Percentiles rank a stretch among this genome's conserved stretches.
These are phyloP conservation scores for Helotiales sp. DNA, from an alignment of 2,329 filamentous ascomycete genomes.

Conservation along the genomic window DNA sequence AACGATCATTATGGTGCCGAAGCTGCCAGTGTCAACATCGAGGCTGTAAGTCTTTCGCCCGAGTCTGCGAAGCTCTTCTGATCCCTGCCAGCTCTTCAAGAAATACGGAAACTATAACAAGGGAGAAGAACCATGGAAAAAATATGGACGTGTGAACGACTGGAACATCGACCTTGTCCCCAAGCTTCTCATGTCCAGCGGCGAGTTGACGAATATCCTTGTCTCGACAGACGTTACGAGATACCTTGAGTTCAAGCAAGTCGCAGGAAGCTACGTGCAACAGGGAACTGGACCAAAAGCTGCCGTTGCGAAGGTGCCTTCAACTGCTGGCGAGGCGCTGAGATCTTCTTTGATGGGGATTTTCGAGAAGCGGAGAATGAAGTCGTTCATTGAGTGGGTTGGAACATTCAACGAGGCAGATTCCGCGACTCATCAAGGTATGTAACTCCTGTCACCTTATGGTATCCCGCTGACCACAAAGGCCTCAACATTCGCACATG, in stretches of 20 bases:
- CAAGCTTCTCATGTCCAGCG: slow-evolving; percentile 98
- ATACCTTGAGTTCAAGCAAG: slow-evolving; percentile 91
- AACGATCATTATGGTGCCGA: slow-evolving; percentile 56
- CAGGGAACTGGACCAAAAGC: slow-evolving; percentile 80
- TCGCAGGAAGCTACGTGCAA: slow-evolving; percentile 95
- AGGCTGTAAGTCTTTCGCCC: slow-evolving; percentile 63
- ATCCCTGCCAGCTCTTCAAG: slow-evolving; percentile 77
- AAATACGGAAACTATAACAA: slow-evolving; percentile 82
- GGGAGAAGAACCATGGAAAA: slow-evolving; percentile 93
- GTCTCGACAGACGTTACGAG: slow-evolving; percentile 90
- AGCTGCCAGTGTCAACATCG: slow-evolving; percentile 94
- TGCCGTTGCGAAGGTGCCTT: slow-evolving; percentile 95
- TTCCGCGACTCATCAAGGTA: slow-evolving; percentile 86
- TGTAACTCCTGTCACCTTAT: slow-evolving; percentile 1
- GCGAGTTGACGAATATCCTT: slow-evolving; percentile 97
- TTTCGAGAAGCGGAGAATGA: slow-evolving; percentile 96
- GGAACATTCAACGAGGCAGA: slow-evolving; percentile 83
- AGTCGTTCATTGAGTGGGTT: slow-evolving; percentile 95
- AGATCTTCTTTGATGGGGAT: slow-evolving; percentile 93
- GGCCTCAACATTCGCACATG: slow-evolving; percentile 76
- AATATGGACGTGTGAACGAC: slow-evolving; percentile 94
- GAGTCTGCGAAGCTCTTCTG: slow-evolving; percentile 28
- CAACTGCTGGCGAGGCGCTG: slow-evolving; percentile 86
- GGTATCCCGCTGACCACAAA: slow-evolving; percentile 39
- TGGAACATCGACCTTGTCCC: slow-evolving; percentile 99